These are phyloP conservation scores for Cercospora zeina DNA, from an alignment of 2,329 filamentous ascomycete genomes.

Conservation along the genomic window DNA sequence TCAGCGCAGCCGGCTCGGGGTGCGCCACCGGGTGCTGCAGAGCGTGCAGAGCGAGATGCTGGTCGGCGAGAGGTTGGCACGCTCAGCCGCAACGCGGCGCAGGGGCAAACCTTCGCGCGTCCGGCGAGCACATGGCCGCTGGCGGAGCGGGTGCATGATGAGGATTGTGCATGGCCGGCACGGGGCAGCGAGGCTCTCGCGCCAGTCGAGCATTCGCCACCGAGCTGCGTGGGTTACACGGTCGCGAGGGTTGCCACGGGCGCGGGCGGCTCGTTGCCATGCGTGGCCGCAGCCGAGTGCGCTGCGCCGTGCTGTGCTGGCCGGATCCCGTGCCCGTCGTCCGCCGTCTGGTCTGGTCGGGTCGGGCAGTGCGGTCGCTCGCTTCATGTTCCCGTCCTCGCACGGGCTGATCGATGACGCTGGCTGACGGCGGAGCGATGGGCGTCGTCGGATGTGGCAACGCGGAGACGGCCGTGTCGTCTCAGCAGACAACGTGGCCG, in stretches of 20 bases:
- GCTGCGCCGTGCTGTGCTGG: too few relatives aligned
- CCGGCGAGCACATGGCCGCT: not conserved
- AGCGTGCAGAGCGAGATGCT: slow-evolving; percentile 20
- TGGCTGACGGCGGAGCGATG: not conserved
- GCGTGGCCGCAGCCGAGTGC: not conserved
- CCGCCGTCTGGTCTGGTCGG: too few relatives aligned
- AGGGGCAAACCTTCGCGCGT: slow-evolving; percentile 21
- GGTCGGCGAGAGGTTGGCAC: slow-evolving; percentile 5
- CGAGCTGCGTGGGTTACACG: not conserved
- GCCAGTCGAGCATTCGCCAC: not conserved
- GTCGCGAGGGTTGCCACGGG: not conserved
- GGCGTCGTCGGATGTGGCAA: too few relatives aligned
- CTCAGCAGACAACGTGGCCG: slow-evolving; percentile 1
- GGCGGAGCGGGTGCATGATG: not conserved
- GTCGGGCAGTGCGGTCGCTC: too few relatives aligned
- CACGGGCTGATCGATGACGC: not conserved
- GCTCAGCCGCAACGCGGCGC: slow-evolving; percentile 18
- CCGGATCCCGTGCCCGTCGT: too few relatives aligned
- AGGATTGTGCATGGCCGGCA: too few relatives aligned
- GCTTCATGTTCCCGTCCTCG: not conserved
- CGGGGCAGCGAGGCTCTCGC: not conserved
- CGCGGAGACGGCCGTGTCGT: too few relatives aligned
- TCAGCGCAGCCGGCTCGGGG: slow-evolving; percentile 2
- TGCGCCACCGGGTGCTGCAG: slow-evolving; percentile 19
- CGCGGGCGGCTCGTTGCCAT: not conserved